These are phyloP conservation scores for Magnaporthiopsis rhizophila DNA, from an alignment of 2,329 filamentous ascomycete species.

Conservation along the genomic window DNA sequence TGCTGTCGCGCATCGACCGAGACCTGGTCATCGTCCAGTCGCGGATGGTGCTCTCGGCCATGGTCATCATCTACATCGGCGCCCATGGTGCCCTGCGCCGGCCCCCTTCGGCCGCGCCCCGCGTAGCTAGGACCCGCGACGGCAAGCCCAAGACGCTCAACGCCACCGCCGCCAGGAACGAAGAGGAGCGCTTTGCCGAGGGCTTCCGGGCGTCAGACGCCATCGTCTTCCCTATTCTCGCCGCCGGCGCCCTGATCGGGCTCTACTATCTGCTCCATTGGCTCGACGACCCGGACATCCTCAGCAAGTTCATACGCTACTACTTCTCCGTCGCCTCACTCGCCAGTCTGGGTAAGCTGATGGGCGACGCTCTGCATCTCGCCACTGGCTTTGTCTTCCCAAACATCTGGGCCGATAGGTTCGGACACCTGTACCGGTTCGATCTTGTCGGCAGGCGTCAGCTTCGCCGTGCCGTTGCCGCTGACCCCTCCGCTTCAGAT, in stretches of 20 bases:
- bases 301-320: slow-evolving; percentile 75
- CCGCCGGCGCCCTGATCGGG: slow-evolving; percentile 59
- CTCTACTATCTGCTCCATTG: slow-evolving; percentile 88
- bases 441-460: slow-evolving; percentile 33
- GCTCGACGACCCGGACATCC: slow-evolving; percentile 68
- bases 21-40: slow-evolving; percentile 37
- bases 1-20: slow-evolving; percentile 4
- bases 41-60: slow-evolving; percentile 52
- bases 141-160: slow-evolving; percentile 28
- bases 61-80: slow-evolving; percentile 78
- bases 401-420: slow-evolving; percentile 48
- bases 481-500: neutral
- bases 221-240: slow-evolving; percentile 74
- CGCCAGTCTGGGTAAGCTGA: slow-evolving; percentile 65
- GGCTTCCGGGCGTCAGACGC: slow-evolving; percentile 71
- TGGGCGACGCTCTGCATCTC: slow-evolving; percentile 64
- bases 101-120: slow-evolving; percentile 67
- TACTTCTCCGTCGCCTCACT: slow-evolving; percentile 79
- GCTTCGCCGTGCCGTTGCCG: slow-evolving; percentile 10
- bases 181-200: slow-evolving; percentile 47
- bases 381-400: slow-evolving; percentile 65
- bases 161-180: slow-evolving; percentile 19
- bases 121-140: slow-evolving; percentile 33
- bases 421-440: slow-evolving; percentile 36
- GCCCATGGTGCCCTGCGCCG: slow-evolving; percentile 79